Evolutionary conservation across 768 basidiomycete species (phyloP).

Genomic region (Russula virescens): DNA sequence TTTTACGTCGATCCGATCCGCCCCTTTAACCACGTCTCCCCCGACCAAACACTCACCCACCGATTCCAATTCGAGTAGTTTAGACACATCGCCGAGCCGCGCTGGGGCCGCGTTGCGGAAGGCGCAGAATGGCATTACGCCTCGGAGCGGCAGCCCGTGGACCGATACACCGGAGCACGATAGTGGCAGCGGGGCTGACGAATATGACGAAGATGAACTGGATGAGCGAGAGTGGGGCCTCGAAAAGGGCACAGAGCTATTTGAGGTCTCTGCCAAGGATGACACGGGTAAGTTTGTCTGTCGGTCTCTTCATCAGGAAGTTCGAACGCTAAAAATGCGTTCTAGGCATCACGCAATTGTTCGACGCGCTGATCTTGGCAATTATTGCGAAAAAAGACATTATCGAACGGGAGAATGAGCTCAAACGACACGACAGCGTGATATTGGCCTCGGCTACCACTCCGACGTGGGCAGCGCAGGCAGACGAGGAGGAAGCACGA

Average conservation of each 20-base stretch:
- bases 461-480: conserved; percentile 74
- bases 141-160: conserved; percentile 14
- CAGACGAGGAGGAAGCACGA: conserved; percentile 72
- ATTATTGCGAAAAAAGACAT: conserved; percentile 74
- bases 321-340: background rate
- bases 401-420: conserved; percentile 77
- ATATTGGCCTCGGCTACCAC: conserved; percentile 57
- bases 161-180: conserved; percentile 27
- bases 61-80: conserved; percentile 53
- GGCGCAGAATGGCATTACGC: conserved; percentile 30
- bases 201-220: conserved; percentile 40
- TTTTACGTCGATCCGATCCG: conserved; percentile 60
- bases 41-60: conserved; percentile 44
- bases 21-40: conserved; percentile 43
- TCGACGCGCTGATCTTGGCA: conserved; percentile 70
- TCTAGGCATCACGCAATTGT: conserved; percentile 73
- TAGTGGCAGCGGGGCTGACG: conserved; percentile 46
- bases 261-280: conserved; percentile 90
- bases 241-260: conserved; percentile 79
- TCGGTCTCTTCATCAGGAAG: background rate
- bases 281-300: conserved; percentile 53
- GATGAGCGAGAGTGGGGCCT: conserved; percentile 69
- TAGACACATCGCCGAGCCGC: conserved; percentile 47
- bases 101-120: conserved; percentile 38
- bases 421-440: conserved; percentile 79